Conservation (phyloP, 2,329 filamentous ascomycete species). For the Penicillium sp. region DNA sequence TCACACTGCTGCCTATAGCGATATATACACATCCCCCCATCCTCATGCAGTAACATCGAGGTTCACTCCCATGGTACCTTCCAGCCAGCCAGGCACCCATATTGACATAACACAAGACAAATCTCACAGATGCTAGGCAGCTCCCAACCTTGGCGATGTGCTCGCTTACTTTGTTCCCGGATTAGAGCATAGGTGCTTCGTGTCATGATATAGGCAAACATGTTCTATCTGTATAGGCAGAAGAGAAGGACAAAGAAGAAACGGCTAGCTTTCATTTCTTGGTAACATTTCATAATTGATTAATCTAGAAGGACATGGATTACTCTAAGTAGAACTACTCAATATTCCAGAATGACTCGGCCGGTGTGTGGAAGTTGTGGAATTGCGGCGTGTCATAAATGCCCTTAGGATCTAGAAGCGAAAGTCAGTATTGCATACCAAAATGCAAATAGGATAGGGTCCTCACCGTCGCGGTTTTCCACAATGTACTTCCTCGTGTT, state of each 20-base stretch:
- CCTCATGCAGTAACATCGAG: not conserved
- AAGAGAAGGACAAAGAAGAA: not conserved
- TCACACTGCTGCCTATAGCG: not conserved
- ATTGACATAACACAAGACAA: not conserved
- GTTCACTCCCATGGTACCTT: not conserved
- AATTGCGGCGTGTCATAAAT: slow-evolving; percentile 51
- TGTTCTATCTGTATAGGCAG: not conserved
- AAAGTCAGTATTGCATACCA: slow-evolving; percentile 4
- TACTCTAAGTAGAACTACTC: not conserved
- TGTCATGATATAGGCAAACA: no score
- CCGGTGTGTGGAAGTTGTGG: not conserved
- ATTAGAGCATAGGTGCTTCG: no score
- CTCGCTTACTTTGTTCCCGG: no score
- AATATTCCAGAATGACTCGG: not conserved
- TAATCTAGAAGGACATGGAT: not conserved
- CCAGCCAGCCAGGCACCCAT: no score
- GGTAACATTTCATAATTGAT: not conserved
- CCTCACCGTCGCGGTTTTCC: slow-evolving; percentile 53
- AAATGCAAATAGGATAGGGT: not conserved
- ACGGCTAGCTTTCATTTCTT: not conserved
- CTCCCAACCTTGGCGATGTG: no score
- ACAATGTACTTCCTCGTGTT: slow-evolving; percentile 55
- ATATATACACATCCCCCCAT: not conserved
- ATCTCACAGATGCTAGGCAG: not conserved
- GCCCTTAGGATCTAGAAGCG: slow-evolving; percentile 50